These are phyloP conservation scores for Fusarium torulosum DNA, from an alignment of 2,329 filamentous ascomycete species.

Conservation along the genomic window DNA sequence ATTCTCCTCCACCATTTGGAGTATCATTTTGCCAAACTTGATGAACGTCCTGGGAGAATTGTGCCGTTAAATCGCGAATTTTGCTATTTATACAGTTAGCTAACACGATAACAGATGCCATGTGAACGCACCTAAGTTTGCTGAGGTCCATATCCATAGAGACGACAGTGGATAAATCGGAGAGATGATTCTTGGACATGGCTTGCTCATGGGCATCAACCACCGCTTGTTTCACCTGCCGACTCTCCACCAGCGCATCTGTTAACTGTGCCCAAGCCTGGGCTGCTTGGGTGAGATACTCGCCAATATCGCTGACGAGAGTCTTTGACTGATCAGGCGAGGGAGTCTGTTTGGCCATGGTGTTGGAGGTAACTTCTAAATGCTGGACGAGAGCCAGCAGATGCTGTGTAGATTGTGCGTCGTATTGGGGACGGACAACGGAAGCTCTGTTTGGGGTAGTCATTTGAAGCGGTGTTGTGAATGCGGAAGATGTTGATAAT, in stretches of 20 bases:
- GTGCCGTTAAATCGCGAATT: constrained; percentile 39
- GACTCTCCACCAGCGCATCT: constrained; percentile 50
- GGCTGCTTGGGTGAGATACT: constrained; percentile 52
- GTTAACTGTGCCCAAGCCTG: constrained; percentile 51
- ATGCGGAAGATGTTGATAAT: not conserved
- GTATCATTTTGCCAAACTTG: constrained; percentile 31
- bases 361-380: constrained; percentile 19
- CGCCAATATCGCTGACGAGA: constrained; percentile 52
- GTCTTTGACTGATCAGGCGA: constrained; percentile 35
- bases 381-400: constrained; percentile 29
- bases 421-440: constrained; percentile 22
- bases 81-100: constrained; percentile 20
- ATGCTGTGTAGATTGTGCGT: constrained; percentile 27
- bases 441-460: constrained; percentile 17
- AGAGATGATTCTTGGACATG: constrained; percentile 42
- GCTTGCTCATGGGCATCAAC: constrained; percentile 49
- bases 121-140: constrained; percentile 30
- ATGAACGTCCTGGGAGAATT: constrained; percentile 38
- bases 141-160: constrained; percentile 49
- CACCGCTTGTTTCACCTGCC: constrained; percentile 49
- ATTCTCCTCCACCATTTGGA: not conserved
- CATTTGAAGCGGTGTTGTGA: constrained; percentile 11
- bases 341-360: constrained; percentile 30
- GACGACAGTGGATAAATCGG: constrained; percentile 50
- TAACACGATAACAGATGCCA: too few species aligned